A percentile compares a stretch with the other conserved stretches of the same genome.
phyloP scores from a whole-genome alignment of 192 early-diverging fungal species.

The Entomortierella lignicola region DNA sequence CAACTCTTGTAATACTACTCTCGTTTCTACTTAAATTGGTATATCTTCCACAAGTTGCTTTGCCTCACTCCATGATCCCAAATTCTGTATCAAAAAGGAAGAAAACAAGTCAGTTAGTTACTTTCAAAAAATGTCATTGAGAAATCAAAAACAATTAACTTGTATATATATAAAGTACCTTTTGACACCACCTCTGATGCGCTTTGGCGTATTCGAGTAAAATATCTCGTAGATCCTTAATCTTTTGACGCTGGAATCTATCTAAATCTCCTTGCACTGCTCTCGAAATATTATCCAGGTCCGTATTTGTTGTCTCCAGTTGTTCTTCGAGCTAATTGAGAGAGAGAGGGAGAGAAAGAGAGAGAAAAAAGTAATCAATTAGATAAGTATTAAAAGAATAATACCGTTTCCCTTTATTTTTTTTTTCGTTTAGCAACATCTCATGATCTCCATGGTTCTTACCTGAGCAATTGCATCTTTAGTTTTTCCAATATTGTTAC shows the following conservation, averaged over 20 bases:
- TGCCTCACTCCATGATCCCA: constrained; percentile 67
- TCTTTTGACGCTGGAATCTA: constrained; percentile 94
- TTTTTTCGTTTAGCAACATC: too few species aligned
- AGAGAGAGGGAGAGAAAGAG: too few species aligned
- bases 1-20: not conserved
- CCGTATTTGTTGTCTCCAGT: constrained; percentile 74
- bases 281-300: constrained; percentile 80
- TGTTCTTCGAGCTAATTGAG: constrained; percentile 87
- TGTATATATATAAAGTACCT: constrained; percentile 53
- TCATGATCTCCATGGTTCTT: not conserved
- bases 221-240: constrained; percentile 85
- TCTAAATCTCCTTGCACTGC: constrained; percentile 92
- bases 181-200: constrained; percentile 78
- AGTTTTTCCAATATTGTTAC: constrained; percentile 89
- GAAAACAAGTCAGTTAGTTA: not conserved
- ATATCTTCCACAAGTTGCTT: constrained; percentile 61
- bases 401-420: too few species aligned
- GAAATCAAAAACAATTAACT: too few species aligned
- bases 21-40: constrained; percentile 31
- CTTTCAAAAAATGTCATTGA: too few species aligned
- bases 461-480: constrained; percentile 80
- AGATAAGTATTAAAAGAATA: too few species aligned
- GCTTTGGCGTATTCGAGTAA: constrained; percentile 79
- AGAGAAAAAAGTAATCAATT: too few species aligned
- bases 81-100: constrained; percentile 53